A percentile compares a stretch with the other conserved stretches of the same genome.
These are phyloP conservation scores for Plasmodium vivax DNA, from an alignment of 169 alveolate species.

Conservation along the genomic window DNA sequence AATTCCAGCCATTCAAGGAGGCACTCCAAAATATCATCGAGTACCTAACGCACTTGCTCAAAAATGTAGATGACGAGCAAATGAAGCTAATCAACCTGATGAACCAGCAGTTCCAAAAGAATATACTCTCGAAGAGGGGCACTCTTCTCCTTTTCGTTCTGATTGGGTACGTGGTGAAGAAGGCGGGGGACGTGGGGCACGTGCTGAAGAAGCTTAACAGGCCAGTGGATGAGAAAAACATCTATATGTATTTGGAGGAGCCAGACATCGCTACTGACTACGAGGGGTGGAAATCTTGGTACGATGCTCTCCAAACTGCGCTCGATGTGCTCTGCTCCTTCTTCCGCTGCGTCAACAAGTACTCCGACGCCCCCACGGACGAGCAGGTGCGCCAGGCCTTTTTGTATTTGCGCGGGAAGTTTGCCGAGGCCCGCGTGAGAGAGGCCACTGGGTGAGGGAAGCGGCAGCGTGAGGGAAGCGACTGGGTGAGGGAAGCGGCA, in stretches of 20 bases:
- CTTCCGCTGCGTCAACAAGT: constrained; percentile 45
- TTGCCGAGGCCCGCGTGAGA: background rate
- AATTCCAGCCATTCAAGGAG: constrained; percentile 32
- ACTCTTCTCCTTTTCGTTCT: constrained; percentile 44
- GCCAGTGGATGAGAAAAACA: constrained; percentile 31
- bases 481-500: background rate
- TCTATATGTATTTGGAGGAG: constrained; percentile 52
- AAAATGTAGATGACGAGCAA: constrained; percentile 35
- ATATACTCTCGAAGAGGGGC: constrained; percentile 62
- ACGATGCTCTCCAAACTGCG: constrained; percentile 19
- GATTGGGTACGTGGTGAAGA: constrained; percentile 50
- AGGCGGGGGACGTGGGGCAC: constrained; percentile 15
- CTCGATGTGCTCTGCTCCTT: constrained; percentile 34
- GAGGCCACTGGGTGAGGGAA: background rate
- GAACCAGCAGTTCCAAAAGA: constrained; percentile 46
- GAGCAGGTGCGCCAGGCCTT: constrained; percentile 29
- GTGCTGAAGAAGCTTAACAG: constrained; percentile 45
- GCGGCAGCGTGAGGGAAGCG: background rate
- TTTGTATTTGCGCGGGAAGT: constrained; percentile 31
- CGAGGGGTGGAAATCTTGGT: constrained; percentile 54
- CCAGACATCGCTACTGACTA: constrained; percentile 43
- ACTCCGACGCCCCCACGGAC: constrained; percentile 39
- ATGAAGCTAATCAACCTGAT: constrained; percentile 59
- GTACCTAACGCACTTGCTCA: constrained; percentile 35
- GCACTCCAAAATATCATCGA: constrained; percentile 44